Conservation (phyloP, 2,329 filamentous ascomycete genomes). For the Ustulina deusta region DNA sequence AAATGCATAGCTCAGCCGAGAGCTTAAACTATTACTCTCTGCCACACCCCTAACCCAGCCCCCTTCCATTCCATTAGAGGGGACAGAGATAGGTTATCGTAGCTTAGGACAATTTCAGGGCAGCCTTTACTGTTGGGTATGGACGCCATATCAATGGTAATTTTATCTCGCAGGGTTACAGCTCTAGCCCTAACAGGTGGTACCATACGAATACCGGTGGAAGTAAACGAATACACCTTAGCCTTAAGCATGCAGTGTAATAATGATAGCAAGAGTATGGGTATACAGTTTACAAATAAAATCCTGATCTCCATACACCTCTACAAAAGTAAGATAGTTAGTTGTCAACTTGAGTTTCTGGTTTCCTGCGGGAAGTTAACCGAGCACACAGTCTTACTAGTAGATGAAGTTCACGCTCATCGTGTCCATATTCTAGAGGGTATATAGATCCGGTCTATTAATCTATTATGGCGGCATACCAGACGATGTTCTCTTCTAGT, state of each 20-base stretch:
- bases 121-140: not conserved
- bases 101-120: not conserved
- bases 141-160: not conserved
- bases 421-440: no score
- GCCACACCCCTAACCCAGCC: not conserved
- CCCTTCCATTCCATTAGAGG: no score
- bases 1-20: conserved; percentile 30
- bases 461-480: no score
- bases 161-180: not conserved
- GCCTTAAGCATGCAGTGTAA: not conserved
- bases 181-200: not conserved
- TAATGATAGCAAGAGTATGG: not conserved
- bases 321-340: not conserved
- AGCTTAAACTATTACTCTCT: not conserved
- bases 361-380: not conserved
- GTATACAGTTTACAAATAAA: not conserved
- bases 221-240: not conserved
- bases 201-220: not conserved
- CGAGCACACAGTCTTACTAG: not conserved
- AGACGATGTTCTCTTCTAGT: no score
- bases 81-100: not conserved
- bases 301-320: not conserved
- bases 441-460: no score
- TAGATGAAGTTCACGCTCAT: not conserved
- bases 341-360: no score